Evolutionary conservation across 345 rosid species (phyloP).

Genomic region (Boechera stricta): DNA sequence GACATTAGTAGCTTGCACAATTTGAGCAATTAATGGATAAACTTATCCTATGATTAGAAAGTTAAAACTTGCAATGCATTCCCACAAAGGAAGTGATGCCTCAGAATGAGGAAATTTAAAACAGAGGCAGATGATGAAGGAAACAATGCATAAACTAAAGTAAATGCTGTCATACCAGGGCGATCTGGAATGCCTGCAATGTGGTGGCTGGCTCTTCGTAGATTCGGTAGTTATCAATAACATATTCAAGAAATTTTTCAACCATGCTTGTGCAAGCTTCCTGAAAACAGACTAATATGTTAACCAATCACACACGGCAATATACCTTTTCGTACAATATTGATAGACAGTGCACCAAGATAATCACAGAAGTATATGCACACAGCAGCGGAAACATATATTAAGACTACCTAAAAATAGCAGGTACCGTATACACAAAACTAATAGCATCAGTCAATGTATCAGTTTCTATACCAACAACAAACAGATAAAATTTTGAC

Average conservation of each 20-base stretch:
- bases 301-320: conserved; percentile 25
- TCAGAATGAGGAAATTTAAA: not conserved
- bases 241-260: conserved; percentile 69
- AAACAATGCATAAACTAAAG: conserved; percentile 34
- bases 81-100: conserved; percentile 7
- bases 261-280: conserved; percentile 62
- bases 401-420: conserved; percentile 16
- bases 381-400: conserved; percentile 19
- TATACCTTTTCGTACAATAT: conserved; percentile 15
- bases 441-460: conserved; percentile 8
- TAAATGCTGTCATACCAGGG: conserved; percentile 64
- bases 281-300: conserved; percentile 53
- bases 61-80: conserved; percentile 26
- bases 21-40: conserved; percentile 12
- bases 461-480: conserved; percentile 15
- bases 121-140: conserved; percentile 10
- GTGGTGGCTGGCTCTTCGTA: conserved; percentile 58
- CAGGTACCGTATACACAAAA: conserved; percentile 15
- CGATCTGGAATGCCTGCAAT: conserved; percentile 85
- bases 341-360: conserved; percentile 24
- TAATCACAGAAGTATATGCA: conserved; percentile 28
- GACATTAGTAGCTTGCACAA: conserved; percentile 20
- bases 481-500: conserved; percentile 7
- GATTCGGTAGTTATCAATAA: conserved; percentile 69
- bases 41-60: not conserved